These are phyloP conservation scores for Auxenochlorella pyrenoidosa DNA, from an alignment of 139 green algal genomes.

Conservation along the genomic window DNA sequence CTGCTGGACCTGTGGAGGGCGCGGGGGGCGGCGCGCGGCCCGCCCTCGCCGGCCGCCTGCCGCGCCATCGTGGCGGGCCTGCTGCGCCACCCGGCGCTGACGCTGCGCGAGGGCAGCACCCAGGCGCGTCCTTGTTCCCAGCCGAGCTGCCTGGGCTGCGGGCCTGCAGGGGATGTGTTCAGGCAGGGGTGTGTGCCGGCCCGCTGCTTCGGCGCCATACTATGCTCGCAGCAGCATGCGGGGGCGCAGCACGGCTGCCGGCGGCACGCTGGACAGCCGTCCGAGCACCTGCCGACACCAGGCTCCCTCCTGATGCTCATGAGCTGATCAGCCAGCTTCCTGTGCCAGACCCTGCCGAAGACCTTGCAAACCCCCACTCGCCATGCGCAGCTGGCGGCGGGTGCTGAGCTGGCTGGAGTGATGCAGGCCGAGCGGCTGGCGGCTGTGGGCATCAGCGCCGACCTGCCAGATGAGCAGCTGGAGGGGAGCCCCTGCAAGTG, in stretches of 20 bases:
- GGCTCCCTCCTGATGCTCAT: no score
- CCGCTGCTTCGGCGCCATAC: no score
- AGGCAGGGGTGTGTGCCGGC: no score
- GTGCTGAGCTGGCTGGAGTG: slow-evolving; percentile 24
- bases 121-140: neutral
- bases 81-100: neutral
- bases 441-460: neutral
- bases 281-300: no score
- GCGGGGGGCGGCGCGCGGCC: neutral
- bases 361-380: no score
- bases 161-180: no score
- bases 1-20: slow-evolving; percentile 3
- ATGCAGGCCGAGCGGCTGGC: slow-evolving; percentile 16
- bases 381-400: slow-evolving; percentile 13
- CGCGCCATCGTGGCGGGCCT: slow-evolving; percentile 1
- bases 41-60: slow-evolving; percentile 11
- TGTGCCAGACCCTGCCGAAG: no score
- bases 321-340: no score
- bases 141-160: no score
- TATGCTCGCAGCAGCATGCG: no score
- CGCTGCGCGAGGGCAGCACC: neutral
- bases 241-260: no score
- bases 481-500: slow-evolving; percentile 21
- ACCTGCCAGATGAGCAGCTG: neutral
- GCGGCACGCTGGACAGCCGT: no score